Base-by-base conservation (phyloP, 1,284 basidiomycete species). In the Vanrija humicola region DNA sequence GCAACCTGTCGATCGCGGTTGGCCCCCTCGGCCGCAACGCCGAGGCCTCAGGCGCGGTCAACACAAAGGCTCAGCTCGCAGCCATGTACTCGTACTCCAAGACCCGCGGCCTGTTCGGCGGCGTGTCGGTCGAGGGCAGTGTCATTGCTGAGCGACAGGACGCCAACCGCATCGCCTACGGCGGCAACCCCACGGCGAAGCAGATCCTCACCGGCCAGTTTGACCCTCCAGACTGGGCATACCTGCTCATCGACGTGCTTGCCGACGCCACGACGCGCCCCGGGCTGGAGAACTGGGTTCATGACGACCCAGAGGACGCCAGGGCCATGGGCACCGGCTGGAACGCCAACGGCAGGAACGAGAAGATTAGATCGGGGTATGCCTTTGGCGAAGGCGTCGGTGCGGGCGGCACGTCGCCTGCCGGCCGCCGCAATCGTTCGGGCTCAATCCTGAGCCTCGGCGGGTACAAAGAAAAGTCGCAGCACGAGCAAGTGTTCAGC, bases 1-100 rank as follows among this genome's bases (percentile, higher is more conserved):
- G 59, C n/a, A 61, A 61, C 59, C 49, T 61, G 34, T 61, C 59
- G 46, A 61, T 98, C 52, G 94, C 95, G 7, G 82, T 98, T 0
- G 95, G 96, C 1, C 95, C 95, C 1, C 78, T 98, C 0, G 95
- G 95, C 19, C 85, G 95, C 39, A 96, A 93, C 63, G 92, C 94
- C 14, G 95, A 98, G 77, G 96, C 92, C 1, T 83, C 86, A 19
- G 94, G 92, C 15, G 82, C 90, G 0, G 66, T 98, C 52, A 97
- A 87, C 70, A 83, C 89, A 0, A 89, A 86, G 49, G 94, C 94
- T 48, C 89, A 88, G 70, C 77, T 97, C 5, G 90, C 94, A 7
- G 93, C 94, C 46, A 97, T 98, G 92, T 92, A 95, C 76, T 90
- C 87, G 62, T 98, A 98, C 75, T 94, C 90, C 5, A 93, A 94